Evolutionary conservation across 2,329 filamentous ascomycete species (phyloP), one percentile per base, ranked within the genome.

Genomic region (Pestalotiopsis sp.): DNA sequence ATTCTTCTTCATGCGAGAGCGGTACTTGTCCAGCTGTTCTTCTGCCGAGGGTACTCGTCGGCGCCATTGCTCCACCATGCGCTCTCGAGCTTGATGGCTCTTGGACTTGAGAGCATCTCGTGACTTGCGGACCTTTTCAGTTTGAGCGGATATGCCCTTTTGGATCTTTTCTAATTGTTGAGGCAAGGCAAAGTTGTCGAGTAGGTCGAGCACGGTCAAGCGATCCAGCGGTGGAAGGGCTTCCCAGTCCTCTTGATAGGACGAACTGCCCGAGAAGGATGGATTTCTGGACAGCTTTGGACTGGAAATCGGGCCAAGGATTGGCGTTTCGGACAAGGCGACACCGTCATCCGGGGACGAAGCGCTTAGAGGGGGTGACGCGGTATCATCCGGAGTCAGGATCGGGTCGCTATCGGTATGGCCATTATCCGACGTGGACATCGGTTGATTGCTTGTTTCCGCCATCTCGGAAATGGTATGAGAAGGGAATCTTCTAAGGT

Each of bases 111-210:
- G 81, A 69, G 90, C 94, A 78, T 96, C 92, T 75, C 93, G 90
- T 70, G 96, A 95, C 76, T 90, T 90, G 71, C 91, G 91, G 39
- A 98, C 92, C 80, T 93, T 96, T 74, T 96, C 91, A 3, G 91
- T 95, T 81, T 98, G 95, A 4, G 90, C 88, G 36, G 91, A 91
- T 69, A 98, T 86, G 49, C 93, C 92, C 75, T 89, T 92, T 77
- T 98, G 95, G 72, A 98, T 87, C 83, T 93, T 96, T 81, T 98
- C 96, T 23, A 99, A 87, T 74, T 95, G 93, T 76, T 97, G 93
- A 1, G 94, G 92, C 39, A 99, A 85, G 5, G 95, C 93, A 72
- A 99, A 90, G 78, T 98, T 98, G 81, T 98, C 95, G 73, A 99
- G 88, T 63, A 99, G 87, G 77, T 99, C 96, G 75, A 99, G 94